Base-by-base conservation (phyloP, 2,329 filamentous ascomycete species). In the Aspergillus japonicus region DNA sequence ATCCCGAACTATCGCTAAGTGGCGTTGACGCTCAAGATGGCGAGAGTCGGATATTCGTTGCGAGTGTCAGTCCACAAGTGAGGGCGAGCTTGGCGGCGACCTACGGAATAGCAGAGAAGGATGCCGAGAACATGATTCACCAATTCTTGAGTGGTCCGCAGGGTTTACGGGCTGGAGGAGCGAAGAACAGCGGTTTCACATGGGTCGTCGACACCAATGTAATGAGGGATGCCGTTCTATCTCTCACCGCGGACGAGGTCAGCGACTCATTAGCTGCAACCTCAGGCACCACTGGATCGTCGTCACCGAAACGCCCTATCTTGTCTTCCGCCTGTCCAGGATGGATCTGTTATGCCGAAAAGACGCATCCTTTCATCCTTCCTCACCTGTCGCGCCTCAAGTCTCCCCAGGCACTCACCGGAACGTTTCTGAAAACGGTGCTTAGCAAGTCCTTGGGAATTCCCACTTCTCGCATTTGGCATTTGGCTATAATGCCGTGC, bases 301-400 rank as follows among this genome's bases (percentile, higher is more conserved):
- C 62, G 14, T 58, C 60, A 51, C 31, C 78, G 2, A 77, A 77
- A 56, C 73, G 70, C 24, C 80, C 79, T 23, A 74, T 82, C 26
- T 83, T 99, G 48, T 92, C 93, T 8, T 93, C 93, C 3, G 92
- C 92, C 21, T 99, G 95, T 74, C 95, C 95, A 0, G 95, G 95
- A 7, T 99, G 96, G 93, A 94, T 99, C 58, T 99, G 95, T 78
- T 99, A 99, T 71, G 94, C 94, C 26, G 95, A 99, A 75, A 98
- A 99, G 79, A 98, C 94, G 57, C 95, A 99, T 71, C 92, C 95
- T 1, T 89, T 97, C 71, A 87, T 98, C 57, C 83, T 99, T 53
- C 92, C 92, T 29, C 92, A 99, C 75, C 82, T 99, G 56, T 97
- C 93, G 59, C 87, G 87, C 53, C 83, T 98, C 64, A 99, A 98